phyloP scores from a whole-genome alignment of 140 eudicot species.

The Cichorium intybus region DNA sequence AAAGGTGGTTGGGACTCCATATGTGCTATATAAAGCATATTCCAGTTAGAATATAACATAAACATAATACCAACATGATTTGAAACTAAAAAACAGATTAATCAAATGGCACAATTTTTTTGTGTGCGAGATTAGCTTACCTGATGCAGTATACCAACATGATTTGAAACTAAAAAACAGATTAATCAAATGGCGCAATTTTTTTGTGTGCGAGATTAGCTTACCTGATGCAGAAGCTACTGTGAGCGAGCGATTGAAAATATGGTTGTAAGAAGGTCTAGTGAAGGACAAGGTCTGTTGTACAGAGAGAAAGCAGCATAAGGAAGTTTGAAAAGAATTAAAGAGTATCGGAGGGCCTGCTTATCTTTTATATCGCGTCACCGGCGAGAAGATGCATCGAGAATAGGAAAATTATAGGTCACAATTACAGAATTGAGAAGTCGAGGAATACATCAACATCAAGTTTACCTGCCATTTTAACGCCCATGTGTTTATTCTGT shows the following conservation, averaged over 20 bases:
- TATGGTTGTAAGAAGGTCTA: neutral
- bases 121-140: neutral
- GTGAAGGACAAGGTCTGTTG: neutral
- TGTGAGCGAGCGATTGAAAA: neutral
- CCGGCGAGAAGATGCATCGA: no score
- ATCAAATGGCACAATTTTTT: no score
- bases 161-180: neutral
- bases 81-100: neutral
- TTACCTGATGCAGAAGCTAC: constrained; percentile 14
- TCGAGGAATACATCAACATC: no score
- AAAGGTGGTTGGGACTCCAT: constrained; percentile 23
- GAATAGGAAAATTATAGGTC: no score
- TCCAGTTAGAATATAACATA: no score
- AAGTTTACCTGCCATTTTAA: no score
- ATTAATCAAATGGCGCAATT: no score
- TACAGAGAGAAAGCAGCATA: neutral
- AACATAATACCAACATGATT: no score
- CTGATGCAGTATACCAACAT: constrained; percentile 10
- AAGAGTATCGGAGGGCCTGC: neutral
- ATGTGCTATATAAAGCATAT: constrained; percentile 12
- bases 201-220: neutral
- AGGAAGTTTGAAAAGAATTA: constrained; percentile 3
- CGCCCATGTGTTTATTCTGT: no score
- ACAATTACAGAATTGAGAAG: no score
- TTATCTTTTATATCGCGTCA: no score